Evolutionary conservation across 805 yeast genomes (phyloP), one percentile per base, ranked within the genome.

Genomic region (Candida wancherniae): DNA sequence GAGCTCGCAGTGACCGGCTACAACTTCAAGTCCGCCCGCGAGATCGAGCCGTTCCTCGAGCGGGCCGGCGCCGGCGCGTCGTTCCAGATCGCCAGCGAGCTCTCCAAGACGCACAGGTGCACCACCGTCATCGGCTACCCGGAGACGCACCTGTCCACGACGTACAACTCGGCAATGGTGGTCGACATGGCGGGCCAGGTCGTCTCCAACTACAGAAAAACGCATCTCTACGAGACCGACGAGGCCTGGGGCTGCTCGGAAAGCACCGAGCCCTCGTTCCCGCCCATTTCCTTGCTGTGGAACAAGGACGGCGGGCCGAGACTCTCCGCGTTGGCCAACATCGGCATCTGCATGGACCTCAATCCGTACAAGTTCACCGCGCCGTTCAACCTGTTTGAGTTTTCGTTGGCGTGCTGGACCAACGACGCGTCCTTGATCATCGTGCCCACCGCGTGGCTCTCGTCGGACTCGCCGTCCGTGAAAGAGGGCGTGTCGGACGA

Each of bases 261-360:
- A 48, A 79, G 80, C 28, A 80, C 82, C 0, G 57, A 51, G 2
- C 43, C 46, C 21, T 77, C 75, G 0, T 87, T 86, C 47, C 55
- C 61, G 15, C 52, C 70, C 1, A 71, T 81, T 28, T 63, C 63
- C 4, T 45, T 80, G 24, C 45, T 46, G 4, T 53, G 73, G 13
- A 48, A 51, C 13, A 50, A 48, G 12, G 28, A 28, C 2, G 23
- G 17, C 12, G 23, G 22, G 8, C 14, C 21, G 2, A 17, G 13
- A 6, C 6, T 24, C 7, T 20, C 22, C 15, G 37, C 57, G 8
- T 40, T 41, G 2, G 61, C 81, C 1, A 69, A 78, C 19, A 65
- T 88, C 33, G 97, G 96, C 0, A 86, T 88, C 5, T 88, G 97
- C 53, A 88, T 88, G 97, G 97, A 88, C 58, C 55, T 88, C 39